Evolutionary conservation across 495 filamentous ascomycete species (phyloP).

Genomic region (Aspergillus conjunctus): DNA sequence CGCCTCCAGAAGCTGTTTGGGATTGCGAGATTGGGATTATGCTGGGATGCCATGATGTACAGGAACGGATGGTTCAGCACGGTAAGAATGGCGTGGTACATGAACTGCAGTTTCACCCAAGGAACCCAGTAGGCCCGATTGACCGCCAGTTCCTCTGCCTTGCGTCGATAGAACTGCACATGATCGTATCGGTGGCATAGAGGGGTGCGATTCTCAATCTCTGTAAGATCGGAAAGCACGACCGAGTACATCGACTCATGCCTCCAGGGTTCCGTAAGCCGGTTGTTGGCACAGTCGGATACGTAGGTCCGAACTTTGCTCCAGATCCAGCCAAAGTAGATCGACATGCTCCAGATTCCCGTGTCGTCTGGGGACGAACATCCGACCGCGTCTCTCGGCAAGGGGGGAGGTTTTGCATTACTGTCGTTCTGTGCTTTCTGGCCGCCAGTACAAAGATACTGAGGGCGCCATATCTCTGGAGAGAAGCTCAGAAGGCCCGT

Average conservation of each 20-base stretch:
- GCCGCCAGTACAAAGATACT: slow-evolving; percentile 30
- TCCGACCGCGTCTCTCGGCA: slow-evolving; percentile 41
- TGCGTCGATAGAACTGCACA: slow-evolving; percentile 49
- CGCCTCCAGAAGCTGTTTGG: slow-evolving; percentile 51
- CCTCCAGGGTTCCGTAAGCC: slow-evolving; percentile 49
- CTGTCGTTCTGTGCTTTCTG: slow-evolving; percentile 18
- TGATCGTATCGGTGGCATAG: slow-evolving; percentile 51
- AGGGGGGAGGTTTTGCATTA: slow-evolving; percentile 33
- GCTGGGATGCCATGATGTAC: slow-evolving; percentile 50
- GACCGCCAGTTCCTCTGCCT: slow-evolving; percentile 36
- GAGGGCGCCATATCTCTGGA: slow-evolving; percentile 36
- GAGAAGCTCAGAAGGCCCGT: slow-evolving; percentile 41
- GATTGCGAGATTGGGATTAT: slow-evolving; percentile 49
- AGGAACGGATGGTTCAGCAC: slow-evolving; percentile 51
- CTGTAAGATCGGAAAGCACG: slow-evolving; percentile 46
- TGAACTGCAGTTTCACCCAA: slow-evolving; percentile 51
- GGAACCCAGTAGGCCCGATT: slow-evolving; percentile 47
- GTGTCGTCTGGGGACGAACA: slow-evolving; percentile 34
- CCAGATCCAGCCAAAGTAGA: slow-evolving; percentile 52
- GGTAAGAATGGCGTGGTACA: slow-evolving; percentile 48
- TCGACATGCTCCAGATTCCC: slow-evolving; percentile 46
- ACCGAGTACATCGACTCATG: slow-evolving; percentile 50
- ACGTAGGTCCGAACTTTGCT: slow-evolving; percentile 44
- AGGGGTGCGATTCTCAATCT: slow-evolving; percentile 48
- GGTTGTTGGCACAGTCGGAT: slow-evolving; percentile 43